phyloP scores from a whole-genome alignment of 2,329 filamentous ascomycete species.

The Hypoxylon sp. region DNA sequence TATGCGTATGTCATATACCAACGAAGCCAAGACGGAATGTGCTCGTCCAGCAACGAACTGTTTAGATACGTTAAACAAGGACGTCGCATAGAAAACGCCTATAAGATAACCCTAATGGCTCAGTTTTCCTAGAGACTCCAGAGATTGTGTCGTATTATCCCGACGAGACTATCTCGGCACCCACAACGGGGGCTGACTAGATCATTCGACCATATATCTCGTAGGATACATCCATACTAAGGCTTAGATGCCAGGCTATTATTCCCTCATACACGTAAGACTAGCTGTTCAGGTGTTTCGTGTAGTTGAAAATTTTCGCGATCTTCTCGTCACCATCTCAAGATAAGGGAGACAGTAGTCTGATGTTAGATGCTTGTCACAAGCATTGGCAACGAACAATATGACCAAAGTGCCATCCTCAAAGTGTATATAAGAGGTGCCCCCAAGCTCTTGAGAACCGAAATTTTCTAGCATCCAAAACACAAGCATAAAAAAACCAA shows the following conservation, averaged over 20 bases:
- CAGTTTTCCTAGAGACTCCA: background rate
- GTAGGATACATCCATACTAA: constrained; percentile 18
- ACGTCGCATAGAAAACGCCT: background rate
- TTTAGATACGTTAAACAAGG: background rate
- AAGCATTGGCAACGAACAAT: background rate
- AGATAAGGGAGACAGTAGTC: background rate
- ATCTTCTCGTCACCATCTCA: background rate
- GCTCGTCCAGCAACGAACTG: background rate
- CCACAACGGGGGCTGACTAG: background rate
- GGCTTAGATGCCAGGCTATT: background rate
- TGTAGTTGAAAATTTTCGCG: background rate
- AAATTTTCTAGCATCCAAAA: background rate
- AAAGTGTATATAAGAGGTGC: background rate
- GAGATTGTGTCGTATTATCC: background rate
- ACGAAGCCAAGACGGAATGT: background rate
- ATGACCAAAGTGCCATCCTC: background rate
- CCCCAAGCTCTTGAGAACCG: background rate
- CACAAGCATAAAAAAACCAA: background rate
- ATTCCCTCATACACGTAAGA: background rate
- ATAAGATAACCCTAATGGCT: background rate
- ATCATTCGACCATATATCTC: constrained; percentile 16
- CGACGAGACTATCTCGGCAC: background rate
- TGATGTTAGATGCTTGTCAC: background rate
- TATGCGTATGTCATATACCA: background rate
- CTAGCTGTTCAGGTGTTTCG: background rate